phyloP scores from a whole-genome alignment of 2,329 filamentous ascomycete genomes.

The Aspergillus tubingensis region DNA sequence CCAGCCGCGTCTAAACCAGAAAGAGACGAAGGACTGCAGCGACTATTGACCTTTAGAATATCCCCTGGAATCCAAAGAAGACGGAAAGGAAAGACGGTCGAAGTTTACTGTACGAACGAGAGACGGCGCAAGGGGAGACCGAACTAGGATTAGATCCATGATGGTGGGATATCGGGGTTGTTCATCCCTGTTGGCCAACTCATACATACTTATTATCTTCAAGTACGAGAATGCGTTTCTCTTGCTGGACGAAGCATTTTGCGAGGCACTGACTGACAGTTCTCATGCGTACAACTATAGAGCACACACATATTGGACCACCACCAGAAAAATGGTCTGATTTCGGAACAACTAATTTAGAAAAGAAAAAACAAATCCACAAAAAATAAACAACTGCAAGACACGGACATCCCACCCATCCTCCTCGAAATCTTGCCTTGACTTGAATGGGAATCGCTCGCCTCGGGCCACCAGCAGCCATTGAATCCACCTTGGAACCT shows the following conservation, averaged over 20 bases:
- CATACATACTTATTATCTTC: background rate
- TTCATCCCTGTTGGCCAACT: background rate
- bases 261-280: background rate
- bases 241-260: background rate
- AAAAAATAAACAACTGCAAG: background rate
- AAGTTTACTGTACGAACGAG: background rate
- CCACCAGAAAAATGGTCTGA: background rate
- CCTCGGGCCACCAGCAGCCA: conserved; percentile 1
- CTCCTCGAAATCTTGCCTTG: background rate
- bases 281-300: too few species aligned
- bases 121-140: background rate
- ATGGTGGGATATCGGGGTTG: background rate
- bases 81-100: background rate
- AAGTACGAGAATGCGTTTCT: background rate
- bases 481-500: background rate
- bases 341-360: background rate
- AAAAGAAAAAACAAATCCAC: too few species aligned
- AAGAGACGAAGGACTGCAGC: background rate
- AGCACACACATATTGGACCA: background rate
- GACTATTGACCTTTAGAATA: conserved; percentile 6
- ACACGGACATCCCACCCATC: background rate
- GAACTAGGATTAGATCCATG: background rate
- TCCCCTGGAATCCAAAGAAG: conserved; percentile 1
- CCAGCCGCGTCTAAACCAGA: background rate
- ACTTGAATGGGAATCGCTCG: conserved; percentile 5